phyloP scores from a whole-genome alignment of 306 rosid species.

The Inga oerstediana region DNA sequence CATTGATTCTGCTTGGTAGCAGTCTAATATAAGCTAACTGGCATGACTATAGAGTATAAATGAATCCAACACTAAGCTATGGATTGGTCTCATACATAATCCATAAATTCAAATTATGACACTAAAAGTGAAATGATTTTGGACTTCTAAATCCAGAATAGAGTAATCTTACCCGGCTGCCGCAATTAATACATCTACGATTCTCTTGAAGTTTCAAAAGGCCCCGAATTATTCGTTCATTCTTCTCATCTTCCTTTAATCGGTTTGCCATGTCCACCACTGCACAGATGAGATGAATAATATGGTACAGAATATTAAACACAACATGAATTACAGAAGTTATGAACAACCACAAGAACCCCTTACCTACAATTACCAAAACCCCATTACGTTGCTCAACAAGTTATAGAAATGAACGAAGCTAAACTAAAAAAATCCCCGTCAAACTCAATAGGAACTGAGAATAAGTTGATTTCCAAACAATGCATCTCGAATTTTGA shows the following conservation, averaged over 20 bases:
- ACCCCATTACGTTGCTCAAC: not conserved
- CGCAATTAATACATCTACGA: conserved; percentile 91
- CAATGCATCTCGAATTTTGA: conserved; percentile 4
- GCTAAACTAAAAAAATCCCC: not conserved
- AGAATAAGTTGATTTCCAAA: conserved; percentile 16
- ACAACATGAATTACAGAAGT: conserved; percentile 27
- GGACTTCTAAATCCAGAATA: not conserved
- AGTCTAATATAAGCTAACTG: conserved; percentile 10
- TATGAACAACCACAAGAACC: not conserved
- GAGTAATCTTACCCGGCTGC: conserved; percentile 64
- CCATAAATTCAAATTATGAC: conserved; percentile 11
- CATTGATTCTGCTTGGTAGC: conserved; percentile 6
- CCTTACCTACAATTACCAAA: not conserved
- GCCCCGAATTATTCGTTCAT: conserved; percentile 86
- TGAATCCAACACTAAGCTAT: not conserved
- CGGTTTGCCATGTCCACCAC: conserved; percentile 69
- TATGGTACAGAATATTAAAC: conserved; percentile 11
- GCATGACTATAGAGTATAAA: not conserved
- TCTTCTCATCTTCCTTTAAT: conserved; percentile 82
- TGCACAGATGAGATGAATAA: conserved; percentile 28
- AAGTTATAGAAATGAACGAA: not conserved
- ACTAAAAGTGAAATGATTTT: conserved; percentile 1
- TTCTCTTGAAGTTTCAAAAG: conserved; percentile 81
- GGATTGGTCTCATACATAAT: not conserved
- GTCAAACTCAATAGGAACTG: not conserved